Evolutionary conservation across 2,329 filamentous ascomycete species (phyloP), one percentile per base, ranked within the genome.

Genomic region (Remersonia thermophila): DNA sequence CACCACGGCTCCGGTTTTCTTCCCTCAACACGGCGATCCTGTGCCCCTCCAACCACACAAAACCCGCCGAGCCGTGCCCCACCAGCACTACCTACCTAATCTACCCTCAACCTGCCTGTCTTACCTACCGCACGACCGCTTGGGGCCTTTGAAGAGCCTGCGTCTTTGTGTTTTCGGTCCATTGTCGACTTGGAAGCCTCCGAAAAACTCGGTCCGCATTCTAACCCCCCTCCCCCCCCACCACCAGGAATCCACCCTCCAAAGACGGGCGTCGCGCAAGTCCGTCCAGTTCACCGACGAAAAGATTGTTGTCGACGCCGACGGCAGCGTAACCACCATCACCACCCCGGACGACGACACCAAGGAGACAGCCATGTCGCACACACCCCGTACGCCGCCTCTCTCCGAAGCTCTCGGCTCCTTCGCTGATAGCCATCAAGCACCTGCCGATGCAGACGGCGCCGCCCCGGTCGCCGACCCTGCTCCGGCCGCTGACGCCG

Each of bases 241-340:
- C n/a, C n/a, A 6, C 20, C 44, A 49, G 51, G 44, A 51, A 51
- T 48, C 50, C 44, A 32, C 49, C 50, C 33, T 51, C 57, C 50
- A 77, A 30, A 44, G 38, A 39, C 42, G 49, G 27, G 30, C 46
- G 25, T 51, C 80, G 54, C 82, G 87, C 65, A 94, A 96, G 66
- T 93, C 85, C 32, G 89, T 96, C 54, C 80, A 86, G 47, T 96
- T 96, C 61, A 87, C 80, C 57, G 83, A 91, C 62, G 83, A 84
- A 55, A 75, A 84, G 52, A 73, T 83, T 48, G 77, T 94, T 53
- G 87, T 95, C 59, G 83, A 93, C 67, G 75, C 77, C 61, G 83
- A 94, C 70, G 89, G 89, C 53, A 76, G 80, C 57, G 77, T 95
- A 56, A 84, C 75, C 53, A 78, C 82, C 62, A 71, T 76, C 58